Evolutionary conservation across 2,329 filamentous ascomycete genomes (phyloP), one percentile per base, ranked within the genome.

Genomic region (Dothistroma septosporum): DNA sequence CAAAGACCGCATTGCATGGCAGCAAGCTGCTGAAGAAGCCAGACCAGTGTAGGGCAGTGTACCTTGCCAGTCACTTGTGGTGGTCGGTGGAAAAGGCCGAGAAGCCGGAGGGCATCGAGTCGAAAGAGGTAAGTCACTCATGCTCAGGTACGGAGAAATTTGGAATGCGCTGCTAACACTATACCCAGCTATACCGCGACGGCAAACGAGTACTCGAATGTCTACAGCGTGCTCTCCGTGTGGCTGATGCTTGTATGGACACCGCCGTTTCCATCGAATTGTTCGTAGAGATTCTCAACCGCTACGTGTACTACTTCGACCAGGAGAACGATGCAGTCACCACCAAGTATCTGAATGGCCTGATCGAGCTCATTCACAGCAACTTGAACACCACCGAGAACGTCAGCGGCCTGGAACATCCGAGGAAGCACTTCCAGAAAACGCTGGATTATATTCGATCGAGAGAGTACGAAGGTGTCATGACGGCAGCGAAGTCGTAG

Each of bases 251-350:
- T 7, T 99, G 94, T 79, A 99, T 99, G 94, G 95, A 99, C 76
- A 94, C 92, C 8, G 91, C 92, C 7, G 92, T 97, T 4, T 97
- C 92, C 2, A 94, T 99, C 52, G 95, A 99, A 77, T 83, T 99
- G 53, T 99, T 99, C 77, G 93, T 99, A 60, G 94, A 99, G 78
- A 99, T 99, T 65, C 80, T 99, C 59, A 97, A 99, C 76, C 87
- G 94, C 76, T 99, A 99, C 74, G 92, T 97, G 57, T 99, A 99
- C 77, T 99, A 97, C 80, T 99, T 97, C 79, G 94, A 99, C 76
- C 93, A 99, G 76, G 91, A 96, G 74, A 99, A 99, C 76, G 94
- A 99, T 78, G 92, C 92, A 67, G 94, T 99, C 44, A 99, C 94
- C 5, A 97, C 89, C 2, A 97, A 97, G 77, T 99, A 97, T 75